Base-by-base conservation (phyloP, 1,139 yeast species). In the Suhomyces bribrorum region DNA sequence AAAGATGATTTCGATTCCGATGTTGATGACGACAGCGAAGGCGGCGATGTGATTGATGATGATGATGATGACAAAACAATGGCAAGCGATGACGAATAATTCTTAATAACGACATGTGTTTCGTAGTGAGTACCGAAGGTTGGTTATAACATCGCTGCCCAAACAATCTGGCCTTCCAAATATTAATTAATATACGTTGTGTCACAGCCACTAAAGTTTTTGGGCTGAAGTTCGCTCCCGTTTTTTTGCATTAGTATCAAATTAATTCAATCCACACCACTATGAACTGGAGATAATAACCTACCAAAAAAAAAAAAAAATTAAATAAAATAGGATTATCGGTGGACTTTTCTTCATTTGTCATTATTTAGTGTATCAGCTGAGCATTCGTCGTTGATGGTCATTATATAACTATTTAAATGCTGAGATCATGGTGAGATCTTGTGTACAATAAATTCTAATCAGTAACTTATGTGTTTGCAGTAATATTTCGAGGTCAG, bases 51-150 rank as follows among this genome's bases (percentile, higher is more conserved):
- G 14, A 39, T 38, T 34, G 61, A 53, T 31, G 67, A 62, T 37
- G 61, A 53, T 31, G 67, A 62, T 36, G 70, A 64, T 43, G 75
- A 72, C 50, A 69, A 66, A 50, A 71, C 77, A 14, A 72, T 72
- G 77, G 76, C 77, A 33, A 70, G 76, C 46, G 73, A 68, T 33
- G 53, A 45, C 28, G 34, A 43, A 20, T 34, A 26, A 36, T n/a
- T n/a, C n/a, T n/a, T n/a, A n/a, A n/a, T n/a, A n/a, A n/a, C n/a
- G n/a, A n/a, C n/a, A n/a, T 25, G 17, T 14, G 13, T 24, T 24
- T 15, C 14, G n/a, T 15, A 11, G n/a, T 27, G 5, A 27, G 16
- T 14, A 14, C 15, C 16, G 9, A 20, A 12, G 14, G 30, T 15
- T 27, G 30, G 16, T 27, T 27, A 16, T 15, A 7, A 8, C n/a